Evolutionary conservation across 2,329 filamentous ascomycete genomes (phyloP).

Genomic region (Exophiala alcalophila): DNA sequence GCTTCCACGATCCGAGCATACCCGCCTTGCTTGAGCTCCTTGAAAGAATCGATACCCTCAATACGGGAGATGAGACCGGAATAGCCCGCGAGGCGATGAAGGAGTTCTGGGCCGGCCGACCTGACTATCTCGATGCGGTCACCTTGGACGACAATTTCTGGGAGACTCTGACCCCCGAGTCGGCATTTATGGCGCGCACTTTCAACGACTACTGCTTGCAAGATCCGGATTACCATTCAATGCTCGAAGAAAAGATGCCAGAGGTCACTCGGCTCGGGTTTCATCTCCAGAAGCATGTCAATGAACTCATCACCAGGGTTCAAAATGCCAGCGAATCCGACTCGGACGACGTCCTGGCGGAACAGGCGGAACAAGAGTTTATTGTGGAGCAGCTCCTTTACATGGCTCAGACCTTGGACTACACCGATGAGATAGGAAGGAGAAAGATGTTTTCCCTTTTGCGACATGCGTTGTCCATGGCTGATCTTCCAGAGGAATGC

Average conservation of each 20-base stretch:
- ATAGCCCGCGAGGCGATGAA: constrained; percentile 92
- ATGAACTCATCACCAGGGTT: constrained; percentile 41
- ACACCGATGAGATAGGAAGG: constrained; percentile 93
- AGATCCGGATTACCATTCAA: constrained; percentile 68
- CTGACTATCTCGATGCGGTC: constrained; percentile 51
- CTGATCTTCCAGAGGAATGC: constrained; percentile 85
- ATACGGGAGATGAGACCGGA: constrained; percentile 83
- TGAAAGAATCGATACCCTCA: constrained; percentile 89
- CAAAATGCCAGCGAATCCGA: constrained; percentile 53
- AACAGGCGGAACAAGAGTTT: constrained; percentile 87
- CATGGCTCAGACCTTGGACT: constrained; percentile 87
- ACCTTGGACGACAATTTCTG: constrained; percentile 47
- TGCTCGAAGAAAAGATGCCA: constrained; percentile 89
- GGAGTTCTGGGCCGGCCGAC: constrained; percentile 91
- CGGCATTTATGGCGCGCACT: constrained; percentile 83
- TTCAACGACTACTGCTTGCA: constrained; percentile 92
- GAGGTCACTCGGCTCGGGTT: constrained; percentile 90
- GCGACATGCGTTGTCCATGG: constrained; percentile 77
- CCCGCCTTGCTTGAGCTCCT: constrained; percentile 86
- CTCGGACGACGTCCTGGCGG: constrained; percentile 59
- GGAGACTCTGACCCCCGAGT: constrained; percentile 63
- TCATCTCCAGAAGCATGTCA: constrained; percentile 77
- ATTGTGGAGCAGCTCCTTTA: constrained; percentile 93
- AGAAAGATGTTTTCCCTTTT: constrained; percentile 94
- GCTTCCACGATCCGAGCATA: constrained; percentile 60